Percentiles rank a stretch among this genome's conserved stretches.
These are phyloP conservation scores for Backusella parvicylindrica DNA, from an alignment of 192 early-diverging fungal species.

Conservation along the genomic window DNA sequence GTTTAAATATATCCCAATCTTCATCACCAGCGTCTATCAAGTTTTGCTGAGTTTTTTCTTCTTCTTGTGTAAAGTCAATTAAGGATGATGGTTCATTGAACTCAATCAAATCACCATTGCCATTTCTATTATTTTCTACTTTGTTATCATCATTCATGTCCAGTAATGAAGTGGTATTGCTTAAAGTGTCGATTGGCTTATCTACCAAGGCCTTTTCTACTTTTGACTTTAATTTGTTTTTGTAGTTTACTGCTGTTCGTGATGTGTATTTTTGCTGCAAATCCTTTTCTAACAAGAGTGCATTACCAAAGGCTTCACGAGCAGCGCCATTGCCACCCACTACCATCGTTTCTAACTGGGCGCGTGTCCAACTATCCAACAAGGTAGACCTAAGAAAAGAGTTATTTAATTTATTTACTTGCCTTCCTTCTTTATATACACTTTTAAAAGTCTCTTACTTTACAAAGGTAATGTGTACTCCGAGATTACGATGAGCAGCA, in stretches of 20 bases:
- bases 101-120: background rate
- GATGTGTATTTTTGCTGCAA: constrained; percentile 81
- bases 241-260: constrained; percentile 73
- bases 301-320: constrained; percentile 51
- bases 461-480: constrained; percentile 97
- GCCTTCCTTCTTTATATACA: background rate
- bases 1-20: background rate
- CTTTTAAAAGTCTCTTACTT: constrained; percentile 48
- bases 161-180: background rate
- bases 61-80: background rate
- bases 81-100: background rate
- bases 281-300: constrained; percentile 53
- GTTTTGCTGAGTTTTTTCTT: background rate
- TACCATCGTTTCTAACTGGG: constrained; percentile 89
- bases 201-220: constrained; percentile 55
- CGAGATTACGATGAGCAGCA: constrained; percentile 92
- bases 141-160: background rate
- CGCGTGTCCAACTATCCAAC: constrained; percentile 90
- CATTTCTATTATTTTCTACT: background rate
- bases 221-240: constrained; percentile 67
- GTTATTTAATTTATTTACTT: background rate
- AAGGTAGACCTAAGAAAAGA: constrained; percentile 63
- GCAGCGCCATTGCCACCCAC: constrained; percentile 85
- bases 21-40: background rate
- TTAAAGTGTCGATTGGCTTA: background rate